Conservation (phyloP, 2,329 filamentous ascomycete species). For the Alternaria sp. region DNA sequence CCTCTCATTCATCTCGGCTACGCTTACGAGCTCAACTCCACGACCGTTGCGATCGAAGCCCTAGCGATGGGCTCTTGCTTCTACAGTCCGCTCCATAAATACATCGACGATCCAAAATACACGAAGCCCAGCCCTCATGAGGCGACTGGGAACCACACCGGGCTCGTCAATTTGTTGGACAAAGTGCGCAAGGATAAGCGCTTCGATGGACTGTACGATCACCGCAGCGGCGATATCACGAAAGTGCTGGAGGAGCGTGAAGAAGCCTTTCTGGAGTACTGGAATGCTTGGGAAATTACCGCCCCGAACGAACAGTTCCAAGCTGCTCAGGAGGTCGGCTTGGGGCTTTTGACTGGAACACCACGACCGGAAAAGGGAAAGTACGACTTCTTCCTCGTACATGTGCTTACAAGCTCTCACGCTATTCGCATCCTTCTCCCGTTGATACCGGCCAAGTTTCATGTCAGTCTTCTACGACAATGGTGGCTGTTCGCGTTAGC, state of each 20-base stretch:
- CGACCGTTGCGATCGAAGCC: conserved; percentile 87
- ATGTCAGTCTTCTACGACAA: conserved; percentile 75
- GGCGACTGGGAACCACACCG: conserved; percentile 53
- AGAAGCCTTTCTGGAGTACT: conserved; percentile 78
- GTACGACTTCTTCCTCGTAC: conserved; percentile 84
- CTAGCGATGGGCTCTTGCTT: conserved; percentile 71
- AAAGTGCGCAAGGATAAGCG: conserved; percentile 71
- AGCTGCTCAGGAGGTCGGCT: conserved; percentile 66
- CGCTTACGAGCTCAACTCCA: conserved; percentile 84
- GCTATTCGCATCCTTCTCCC: conserved; percentile 87
- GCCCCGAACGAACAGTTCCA: conserved; percentile 77
- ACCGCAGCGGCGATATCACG: conserved; percentile 69
- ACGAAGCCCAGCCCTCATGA: conserved; percentile 66
- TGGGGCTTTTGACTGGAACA: conserved; percentile 65
- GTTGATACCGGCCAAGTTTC: conserved; percentile 73
- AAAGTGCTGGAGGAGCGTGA: conserved; percentile 73
- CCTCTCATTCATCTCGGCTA: conserved; percentile 96
- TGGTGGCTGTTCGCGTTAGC: conserved; percentile 88
- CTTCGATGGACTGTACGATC: conserved; percentile 70
- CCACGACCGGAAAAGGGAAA: conserved; percentile 48
- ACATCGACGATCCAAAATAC: conserved; percentile 75
- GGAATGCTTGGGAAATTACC: conserved; percentile 79
- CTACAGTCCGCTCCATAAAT: conserved; percentile 64
- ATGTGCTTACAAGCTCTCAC: conserved; percentile 79
- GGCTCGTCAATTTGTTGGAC: conserved; percentile 73